These are phyloP conservation scores for Macrotyloma uniflorum DNA, from an alignment of 306 rosid species.

Conservation along the genomic window DNA sequence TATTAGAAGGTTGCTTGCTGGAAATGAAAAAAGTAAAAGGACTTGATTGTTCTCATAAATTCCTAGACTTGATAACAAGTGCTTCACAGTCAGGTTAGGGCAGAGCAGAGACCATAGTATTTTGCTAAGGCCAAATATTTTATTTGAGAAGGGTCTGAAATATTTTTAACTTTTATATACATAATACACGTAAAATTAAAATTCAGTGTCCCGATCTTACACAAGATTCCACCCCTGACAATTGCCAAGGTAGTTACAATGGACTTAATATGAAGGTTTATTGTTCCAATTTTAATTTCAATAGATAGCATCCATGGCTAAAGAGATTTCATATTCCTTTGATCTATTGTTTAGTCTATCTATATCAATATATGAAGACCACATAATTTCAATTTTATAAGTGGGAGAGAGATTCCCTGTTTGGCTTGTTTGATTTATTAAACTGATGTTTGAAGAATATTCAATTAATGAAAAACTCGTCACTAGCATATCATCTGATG, in stretches of 20 bases:
- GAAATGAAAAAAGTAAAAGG: background rate
- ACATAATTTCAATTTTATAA: background rate
- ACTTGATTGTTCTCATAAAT: background rate
- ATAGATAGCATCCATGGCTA: background rate
- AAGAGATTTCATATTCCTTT: background rate
- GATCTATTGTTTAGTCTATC: background rate
- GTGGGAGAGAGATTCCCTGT: background rate
- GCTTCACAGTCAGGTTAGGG: background rate
- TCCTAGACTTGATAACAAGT: background rate
- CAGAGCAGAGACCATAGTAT: background rate
- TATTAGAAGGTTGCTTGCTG: background rate
- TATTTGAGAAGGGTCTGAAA: background rate
- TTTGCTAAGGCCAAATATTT: background rate
- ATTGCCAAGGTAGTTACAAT: background rate
- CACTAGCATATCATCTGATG: background rate
- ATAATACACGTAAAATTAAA: background rate
- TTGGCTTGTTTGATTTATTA: background rate
- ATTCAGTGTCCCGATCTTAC: background rate
- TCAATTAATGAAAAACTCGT: background rate
- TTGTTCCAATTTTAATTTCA: background rate
- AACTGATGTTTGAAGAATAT: background rate
- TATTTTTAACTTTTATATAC: background rate
- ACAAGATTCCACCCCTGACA: background rate
- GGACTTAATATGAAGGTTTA: background rate
- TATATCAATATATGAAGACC: background rate